phyloP scores from a whole-genome alignment of 768 basidiomycete species.

The Clitopilus hobsonii region DNA sequence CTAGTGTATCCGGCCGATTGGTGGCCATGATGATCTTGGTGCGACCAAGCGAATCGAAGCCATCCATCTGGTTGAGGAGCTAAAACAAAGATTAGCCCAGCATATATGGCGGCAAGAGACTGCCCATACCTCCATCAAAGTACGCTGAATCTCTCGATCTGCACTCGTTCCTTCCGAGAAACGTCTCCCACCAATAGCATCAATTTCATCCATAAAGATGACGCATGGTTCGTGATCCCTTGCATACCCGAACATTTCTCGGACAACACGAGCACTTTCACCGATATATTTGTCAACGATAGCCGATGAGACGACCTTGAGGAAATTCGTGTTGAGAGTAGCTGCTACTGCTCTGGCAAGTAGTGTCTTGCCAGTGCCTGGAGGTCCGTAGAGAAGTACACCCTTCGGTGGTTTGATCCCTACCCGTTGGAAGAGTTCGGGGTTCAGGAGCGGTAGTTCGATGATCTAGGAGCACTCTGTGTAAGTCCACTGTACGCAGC shows the following conservation, averaged over 20 bases:
- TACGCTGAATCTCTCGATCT: slow-evolving; percentile 97
- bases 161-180: slow-evolving; percentile 96
- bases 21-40: slow-evolving; percentile 99
- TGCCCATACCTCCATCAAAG: slow-evolving; percentile 89
- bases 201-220: slow-evolving; percentile 98
- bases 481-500: neutral
- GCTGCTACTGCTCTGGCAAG: slow-evolving; percentile 96
- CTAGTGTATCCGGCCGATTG: slow-evolving; percentile 95
- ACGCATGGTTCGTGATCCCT: slow-evolving; percentile 97
- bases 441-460: slow-evolving; percentile 89
- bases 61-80: slow-evolving; percentile 99
- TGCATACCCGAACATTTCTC: slow-evolving; percentile 99
- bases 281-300: slow-evolving; percentile 99
- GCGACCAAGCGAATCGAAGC: slow-evolving; percentile 92
- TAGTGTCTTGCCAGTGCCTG: slow-evolving; percentile 95
- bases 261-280: slow-evolving; percentile 91
- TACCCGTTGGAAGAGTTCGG: slow-evolving; percentile 92
- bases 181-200: slow-evolving; percentile 88
- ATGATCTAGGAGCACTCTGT: slow-evolving; percentile 59
- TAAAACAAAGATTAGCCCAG: slow-evolving; percentile 21
- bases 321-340: slow-evolving; percentile 91
- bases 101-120: neutral
- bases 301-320: slow-evolving; percentile 97
- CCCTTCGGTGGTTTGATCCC: slow-evolving; percentile 97
- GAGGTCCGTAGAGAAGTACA: slow-evolving; percentile 93